Evolutionary conservation across 2,329 filamentous ascomycete genomes (phyloP).

Genomic region (Alternaria burnsii): DNA sequence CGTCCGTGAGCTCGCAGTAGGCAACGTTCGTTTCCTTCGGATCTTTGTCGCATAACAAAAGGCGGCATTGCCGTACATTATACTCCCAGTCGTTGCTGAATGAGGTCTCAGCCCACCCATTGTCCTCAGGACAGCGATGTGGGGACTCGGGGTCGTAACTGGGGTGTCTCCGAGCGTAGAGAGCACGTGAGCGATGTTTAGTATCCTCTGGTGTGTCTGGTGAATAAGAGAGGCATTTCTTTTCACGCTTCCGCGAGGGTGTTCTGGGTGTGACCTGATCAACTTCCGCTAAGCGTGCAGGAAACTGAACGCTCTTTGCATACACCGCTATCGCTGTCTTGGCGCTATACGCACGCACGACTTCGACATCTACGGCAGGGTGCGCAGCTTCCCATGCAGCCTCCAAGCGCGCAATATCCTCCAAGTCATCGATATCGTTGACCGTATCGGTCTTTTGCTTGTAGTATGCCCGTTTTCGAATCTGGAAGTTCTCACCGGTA

Average conservation of each 20-base stretch:
- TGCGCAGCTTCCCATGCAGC: conserved; percentile 8
- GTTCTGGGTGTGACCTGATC: not conserved
- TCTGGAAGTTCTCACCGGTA: not conserved
- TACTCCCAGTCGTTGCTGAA: conserved; percentile 13
- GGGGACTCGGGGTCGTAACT: conserved; percentile 18
- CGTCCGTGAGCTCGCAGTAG: conserved; percentile 18
- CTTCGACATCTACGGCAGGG: conserved; percentile 3
- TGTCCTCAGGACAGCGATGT: conserved; percentile 12
- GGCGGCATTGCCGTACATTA: conserved; percentile 21
- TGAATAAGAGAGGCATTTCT: conserved; percentile 5
- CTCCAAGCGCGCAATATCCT: conserved; percentile 8
- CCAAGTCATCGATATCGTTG: conserved; percentile 8
- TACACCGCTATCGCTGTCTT: not conserved
- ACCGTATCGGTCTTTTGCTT: conserved; percentile 11
- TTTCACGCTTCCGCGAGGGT: not conserved
- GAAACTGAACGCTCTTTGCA: conserved; percentile 2
- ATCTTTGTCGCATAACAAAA: conserved; percentile 11
- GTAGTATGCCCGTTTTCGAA: conserved; percentile 9
- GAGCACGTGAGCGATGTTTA: conserved; percentile 3
- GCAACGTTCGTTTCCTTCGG: not conserved
- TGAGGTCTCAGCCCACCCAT: conserved; percentile 22
- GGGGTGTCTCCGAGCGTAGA: not conserved
- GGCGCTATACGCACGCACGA: conserved; percentile 3
- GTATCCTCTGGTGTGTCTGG: conserved; percentile 20
- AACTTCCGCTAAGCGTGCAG: not conserved